Evolutionary conservation across 164 flowering plant species (phyloP).

Genomic region (Stephania cephalantha): DNA sequence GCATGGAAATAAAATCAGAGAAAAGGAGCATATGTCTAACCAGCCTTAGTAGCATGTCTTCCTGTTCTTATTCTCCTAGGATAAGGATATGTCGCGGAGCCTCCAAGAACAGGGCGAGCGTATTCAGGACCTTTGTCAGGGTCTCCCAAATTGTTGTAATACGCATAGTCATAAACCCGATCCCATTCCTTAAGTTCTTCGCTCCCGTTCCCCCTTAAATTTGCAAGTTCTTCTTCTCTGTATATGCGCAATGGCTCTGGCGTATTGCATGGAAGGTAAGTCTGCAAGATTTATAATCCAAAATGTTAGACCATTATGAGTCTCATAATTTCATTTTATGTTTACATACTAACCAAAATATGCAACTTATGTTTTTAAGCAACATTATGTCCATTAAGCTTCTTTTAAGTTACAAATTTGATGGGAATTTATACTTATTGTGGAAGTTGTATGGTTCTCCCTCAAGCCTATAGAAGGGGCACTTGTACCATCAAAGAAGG

Average conservation of each 20-base stretch:
- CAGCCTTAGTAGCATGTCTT: conserved; percentile 50
- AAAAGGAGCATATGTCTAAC: conserved; percentile 22
- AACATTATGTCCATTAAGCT: no score
- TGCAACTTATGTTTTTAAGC: no score
- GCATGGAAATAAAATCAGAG: not conserved
- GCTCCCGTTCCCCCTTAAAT: conserved; percentile 55
- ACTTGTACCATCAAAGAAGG: no score
- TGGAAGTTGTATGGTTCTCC: no score
- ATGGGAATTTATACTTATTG: no score
- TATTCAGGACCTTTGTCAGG: conserved; percentile 53
- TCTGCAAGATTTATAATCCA: conserved; percentile 24
- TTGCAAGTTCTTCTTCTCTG: conserved; percentile 59
- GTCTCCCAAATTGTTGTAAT: conserved; percentile 67
- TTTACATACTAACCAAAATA: no score
- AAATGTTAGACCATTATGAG: not conserved
- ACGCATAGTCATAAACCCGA: conserved; percentile 82
- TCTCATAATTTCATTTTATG: no score
- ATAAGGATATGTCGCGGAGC: conserved; percentile 59
- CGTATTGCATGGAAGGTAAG: conserved; percentile 59
- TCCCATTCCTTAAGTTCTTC: conserved; percentile 75
- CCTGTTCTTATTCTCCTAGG: conserved; percentile 82
- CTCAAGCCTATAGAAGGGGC: no score
- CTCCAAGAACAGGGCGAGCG: conserved; percentile 69
- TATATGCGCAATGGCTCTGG: conserved; percentile 51
- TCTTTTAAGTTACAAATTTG: no score